These are phyloP conservation scores for Plenodomus lindquistii DNA, from an alignment of 2,329 filamentous ascomycete species.

Conservation along the genomic window DNA sequence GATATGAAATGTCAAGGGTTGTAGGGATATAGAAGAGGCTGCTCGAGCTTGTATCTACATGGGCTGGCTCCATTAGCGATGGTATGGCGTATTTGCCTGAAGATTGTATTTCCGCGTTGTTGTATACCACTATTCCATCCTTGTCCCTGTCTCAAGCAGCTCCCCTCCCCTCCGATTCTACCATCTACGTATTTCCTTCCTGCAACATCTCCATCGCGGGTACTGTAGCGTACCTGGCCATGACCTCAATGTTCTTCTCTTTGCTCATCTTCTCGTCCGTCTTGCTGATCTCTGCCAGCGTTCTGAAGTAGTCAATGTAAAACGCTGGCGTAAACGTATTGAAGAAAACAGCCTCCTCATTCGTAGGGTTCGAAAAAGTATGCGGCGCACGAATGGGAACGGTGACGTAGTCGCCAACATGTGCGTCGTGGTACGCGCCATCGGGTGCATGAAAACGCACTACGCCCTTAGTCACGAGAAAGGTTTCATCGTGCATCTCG, in stretches of 20 bases:
- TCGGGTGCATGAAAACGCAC: constrained; percentile 57
- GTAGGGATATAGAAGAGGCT: neutral
- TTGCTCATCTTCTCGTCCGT: constrained; percentile 52
- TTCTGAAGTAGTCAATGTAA: constrained; percentile 62
- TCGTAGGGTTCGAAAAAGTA: constrained; percentile 60
- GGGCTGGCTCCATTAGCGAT: neutral
- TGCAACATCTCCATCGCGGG: constrained; percentile 48
- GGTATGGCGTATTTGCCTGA: neutral
- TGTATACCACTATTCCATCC: too few relatives aligned
- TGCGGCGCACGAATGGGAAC: constrained; percentile 60
- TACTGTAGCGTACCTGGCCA: constrained; percentile 56
- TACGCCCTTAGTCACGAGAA: constrained; percentile 57
- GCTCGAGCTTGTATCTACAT: neutral
- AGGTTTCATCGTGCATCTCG: constrained; percentile 62
- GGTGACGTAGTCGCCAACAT: constrained; percentile 58
- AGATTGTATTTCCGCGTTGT: neutral
- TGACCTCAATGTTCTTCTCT: constrained; percentile 54
- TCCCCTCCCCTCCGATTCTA: neutral
- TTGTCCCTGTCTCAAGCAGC: too few relatives aligned
- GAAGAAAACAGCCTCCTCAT: constrained; percentile 59
- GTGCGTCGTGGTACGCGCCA: constrained; percentile 52
- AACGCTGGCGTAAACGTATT: constrained; percentile 62
- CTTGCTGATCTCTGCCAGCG: constrained; percentile 52
- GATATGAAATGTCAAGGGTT: neutral
- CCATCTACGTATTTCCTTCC: constrained; percentile 14